Evolutionary conservation across 345 rosid species (phyloP).

Genomic region (Citrus sp.): DNA sequence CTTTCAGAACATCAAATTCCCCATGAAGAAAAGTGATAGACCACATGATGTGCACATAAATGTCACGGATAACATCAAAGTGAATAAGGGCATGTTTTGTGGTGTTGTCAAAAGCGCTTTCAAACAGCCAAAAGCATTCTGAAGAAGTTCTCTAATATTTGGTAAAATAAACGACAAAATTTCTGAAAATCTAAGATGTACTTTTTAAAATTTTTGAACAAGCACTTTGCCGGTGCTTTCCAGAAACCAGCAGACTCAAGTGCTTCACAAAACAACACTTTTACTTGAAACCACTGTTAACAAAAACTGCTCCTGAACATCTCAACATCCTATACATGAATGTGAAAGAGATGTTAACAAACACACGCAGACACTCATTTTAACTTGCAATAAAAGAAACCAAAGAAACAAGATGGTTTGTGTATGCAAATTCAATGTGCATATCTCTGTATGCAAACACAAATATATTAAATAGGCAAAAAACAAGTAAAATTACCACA

Average conservation of each 20-base stretch:
- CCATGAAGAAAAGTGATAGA: background rate
- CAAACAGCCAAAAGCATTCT: background rate
- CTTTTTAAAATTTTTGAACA: background rate
- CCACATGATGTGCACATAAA: background rate
- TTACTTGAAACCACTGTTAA: background rate
- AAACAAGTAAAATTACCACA: slow-evolving; percentile 40
- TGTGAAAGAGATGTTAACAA: background rate
- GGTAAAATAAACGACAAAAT: background rate
- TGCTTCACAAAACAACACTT: background rate
- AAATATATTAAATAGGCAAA: background rate
- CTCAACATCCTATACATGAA: background rate
- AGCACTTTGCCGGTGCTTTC: background rate
- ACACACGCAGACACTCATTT: background rate
- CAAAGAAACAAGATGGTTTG: background rate
- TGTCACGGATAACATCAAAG: background rate
- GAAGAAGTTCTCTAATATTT: background rate
- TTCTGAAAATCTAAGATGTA: no score
- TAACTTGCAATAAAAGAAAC: background rate
- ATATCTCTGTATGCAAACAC: background rate
- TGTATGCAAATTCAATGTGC: background rate
- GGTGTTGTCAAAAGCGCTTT: background rate
- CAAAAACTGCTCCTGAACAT: background rate
- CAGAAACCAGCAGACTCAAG: background rate
- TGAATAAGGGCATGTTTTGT: background rate
- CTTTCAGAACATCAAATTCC: background rate